phyloP scores from a whole-genome alignment of 2,329 filamentous ascomycete genomes.

The Pezicula radicicola region DNA sequence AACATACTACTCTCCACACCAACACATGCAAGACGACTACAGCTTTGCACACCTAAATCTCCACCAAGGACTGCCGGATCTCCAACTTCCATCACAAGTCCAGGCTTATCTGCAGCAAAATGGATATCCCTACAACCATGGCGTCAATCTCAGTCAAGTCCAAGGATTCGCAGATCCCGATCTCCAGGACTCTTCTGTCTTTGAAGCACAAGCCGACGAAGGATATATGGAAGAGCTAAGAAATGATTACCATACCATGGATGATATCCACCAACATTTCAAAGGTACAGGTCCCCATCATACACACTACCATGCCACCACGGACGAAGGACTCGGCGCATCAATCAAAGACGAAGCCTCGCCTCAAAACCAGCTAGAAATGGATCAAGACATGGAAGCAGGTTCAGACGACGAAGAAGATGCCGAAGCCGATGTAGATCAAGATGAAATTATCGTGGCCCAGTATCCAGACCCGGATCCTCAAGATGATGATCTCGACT shows the following conservation, averaged over 20 bases:
- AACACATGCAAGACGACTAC: constrained; percentile 10
- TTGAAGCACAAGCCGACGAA: constrained; percentile 12
- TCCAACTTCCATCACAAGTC: background rate
- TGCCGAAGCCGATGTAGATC: constrained; percentile 12
- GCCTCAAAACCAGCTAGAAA: constrained; percentile 4
- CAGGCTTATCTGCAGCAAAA: background rate
- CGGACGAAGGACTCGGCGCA: constrained; percentile 21
- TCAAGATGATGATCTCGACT: constrained; percentile 7
- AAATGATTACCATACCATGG: background rate
- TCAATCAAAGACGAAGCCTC: constrained; percentile 21
- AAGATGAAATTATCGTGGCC: constrained; percentile 2
- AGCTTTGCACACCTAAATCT: constrained; percentile 4
- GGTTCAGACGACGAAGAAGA: constrained; percentile 5
- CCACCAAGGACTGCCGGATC: constrained; percentile 7
- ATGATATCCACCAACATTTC: background rate
- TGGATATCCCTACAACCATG: constrained; percentile 1
- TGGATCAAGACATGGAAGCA: background rate
- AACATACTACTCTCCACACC: constrained; percentile 10
- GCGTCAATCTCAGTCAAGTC: constrained; percentile 24
- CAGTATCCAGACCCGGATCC: constrained; percentile 4
- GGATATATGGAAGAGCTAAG: constrained; percentile 11
- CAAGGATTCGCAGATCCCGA: constrained; percentile 21
- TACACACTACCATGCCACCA: constrained; percentile 1
- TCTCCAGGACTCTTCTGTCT: background rate
- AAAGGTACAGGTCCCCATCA: background rate